Evolutionary conservation across 2,329 filamentous ascomycete species (phyloP).

Genomic region (Colletotrichum somersetense): DNA sequence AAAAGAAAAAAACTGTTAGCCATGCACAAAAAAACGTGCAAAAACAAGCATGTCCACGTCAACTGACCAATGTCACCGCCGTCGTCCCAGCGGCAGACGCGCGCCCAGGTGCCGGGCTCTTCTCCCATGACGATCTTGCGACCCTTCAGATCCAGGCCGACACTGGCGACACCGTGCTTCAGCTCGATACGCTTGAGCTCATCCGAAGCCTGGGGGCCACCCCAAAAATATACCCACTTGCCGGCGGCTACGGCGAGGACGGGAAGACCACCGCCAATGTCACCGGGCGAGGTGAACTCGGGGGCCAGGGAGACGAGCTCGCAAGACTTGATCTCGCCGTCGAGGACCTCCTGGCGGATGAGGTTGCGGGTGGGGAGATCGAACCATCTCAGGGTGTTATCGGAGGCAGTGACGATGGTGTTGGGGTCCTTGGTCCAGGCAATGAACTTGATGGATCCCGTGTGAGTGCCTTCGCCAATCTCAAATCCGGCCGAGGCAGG

Average conservation of each 20-base stretch:
- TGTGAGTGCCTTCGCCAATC: constrained; percentile 87
- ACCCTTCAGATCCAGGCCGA: constrained; percentile 85
- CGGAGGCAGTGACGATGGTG: constrained; percentile 89
- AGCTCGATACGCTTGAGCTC: constrained; percentile 84
- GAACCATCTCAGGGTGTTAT: constrained; percentile 95
- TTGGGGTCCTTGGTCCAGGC: constrained; percentile 93
- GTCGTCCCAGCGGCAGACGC: constrained; percentile 89
- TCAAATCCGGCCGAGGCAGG: constrained; percentile 79
- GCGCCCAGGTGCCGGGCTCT: constrained; percentile 95
- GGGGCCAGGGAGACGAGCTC: constrained; percentile 82
- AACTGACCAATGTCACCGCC: constrained; percentile 79
- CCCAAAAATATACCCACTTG: constrained; percentile 93
- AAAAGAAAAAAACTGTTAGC: constrained; percentile 23
- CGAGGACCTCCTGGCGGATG: constrained; percentile 81
- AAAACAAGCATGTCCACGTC: neutral
- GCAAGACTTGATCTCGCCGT: constrained; percentile 90
- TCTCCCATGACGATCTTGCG: constrained; percentile 91
- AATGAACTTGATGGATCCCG: constrained; percentile 93
- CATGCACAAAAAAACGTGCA: neutral
- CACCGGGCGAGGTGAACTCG: constrained; percentile 68
- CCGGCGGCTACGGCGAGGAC: constrained; percentile 93
- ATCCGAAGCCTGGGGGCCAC: constrained; percentile 76
- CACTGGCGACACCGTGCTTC: constrained; percentile 88
- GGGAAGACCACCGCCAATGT: constrained; percentile 75
- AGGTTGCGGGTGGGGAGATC: constrained; percentile 83